phyloP scores from a whole-genome alignment of 2,329 filamentous ascomycete genomes.

The Xylariaceae sp. region DNA sequence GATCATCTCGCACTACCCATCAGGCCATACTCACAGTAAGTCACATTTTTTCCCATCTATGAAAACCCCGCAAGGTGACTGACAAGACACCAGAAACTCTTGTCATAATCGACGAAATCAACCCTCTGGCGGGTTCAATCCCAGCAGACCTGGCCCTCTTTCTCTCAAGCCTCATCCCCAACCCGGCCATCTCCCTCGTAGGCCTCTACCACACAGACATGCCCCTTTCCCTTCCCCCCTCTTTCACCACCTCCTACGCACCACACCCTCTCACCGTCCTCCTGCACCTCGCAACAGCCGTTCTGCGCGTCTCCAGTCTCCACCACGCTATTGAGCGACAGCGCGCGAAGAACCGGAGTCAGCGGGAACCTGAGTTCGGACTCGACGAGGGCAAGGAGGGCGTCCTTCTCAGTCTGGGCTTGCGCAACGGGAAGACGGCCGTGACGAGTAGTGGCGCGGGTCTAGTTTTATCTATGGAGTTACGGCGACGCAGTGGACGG shows the following conservation, averaged over 20 bases:
- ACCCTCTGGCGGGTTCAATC: conserved; percentile 53
- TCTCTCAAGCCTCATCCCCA: conserved; percentile 62
- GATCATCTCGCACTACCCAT: conserved; percentile 49
- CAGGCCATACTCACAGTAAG: conserved; percentile 41
- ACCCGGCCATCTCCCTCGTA: conserved; percentile 65
- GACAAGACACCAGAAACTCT: conserved; percentile 53
- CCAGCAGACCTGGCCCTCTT: conserved; percentile 59
- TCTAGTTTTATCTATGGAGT: conserved; percentile 77
- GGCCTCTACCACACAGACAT: conserved; percentile 80
- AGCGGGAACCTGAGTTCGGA: conserved; percentile 72
- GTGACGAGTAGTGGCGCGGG: conserved; percentile 26
- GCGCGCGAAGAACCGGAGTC: conserved; percentile 68
- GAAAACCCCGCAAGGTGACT: background rate
- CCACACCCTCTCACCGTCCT: conserved; percentile 69
- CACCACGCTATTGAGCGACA: conserved; percentile 69
- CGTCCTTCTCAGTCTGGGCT: conserved; percentile 61
- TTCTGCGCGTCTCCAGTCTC: conserved; percentile 69
- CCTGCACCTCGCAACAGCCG: conserved; percentile 80
- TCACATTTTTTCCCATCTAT: background rate
- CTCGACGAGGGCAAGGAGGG: conserved; percentile 74
- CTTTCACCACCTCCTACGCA: conserved; percentile 44
- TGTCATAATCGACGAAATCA: conserved; percentile 74
- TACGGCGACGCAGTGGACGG: conserved; percentile 75
- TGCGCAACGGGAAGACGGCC: conserved; percentile 32
- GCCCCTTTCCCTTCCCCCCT: conserved; percentile 44